Percentiles rank a stretch among this genome's conserved stretches.
Conservation (phyloP, 345 rosid genomes). For the Aquilaria yunnanensis region DNA sequence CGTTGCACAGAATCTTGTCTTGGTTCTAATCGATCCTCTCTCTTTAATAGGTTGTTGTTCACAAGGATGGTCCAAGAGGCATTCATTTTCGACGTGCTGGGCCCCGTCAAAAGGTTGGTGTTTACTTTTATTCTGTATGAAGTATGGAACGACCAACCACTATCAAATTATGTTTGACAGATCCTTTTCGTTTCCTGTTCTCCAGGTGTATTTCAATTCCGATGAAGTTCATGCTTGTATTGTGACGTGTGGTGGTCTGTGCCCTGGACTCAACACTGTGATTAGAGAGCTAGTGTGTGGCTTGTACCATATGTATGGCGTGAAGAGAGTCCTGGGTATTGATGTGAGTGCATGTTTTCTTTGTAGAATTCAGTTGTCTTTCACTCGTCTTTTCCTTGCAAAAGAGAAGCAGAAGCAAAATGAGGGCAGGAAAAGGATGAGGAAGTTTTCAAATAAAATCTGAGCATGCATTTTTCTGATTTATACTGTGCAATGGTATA, state of each 20-base stretch:
- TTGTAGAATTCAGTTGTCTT: no score
- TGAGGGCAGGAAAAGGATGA: neutral
- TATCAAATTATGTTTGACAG: no score
- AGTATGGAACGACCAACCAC: no score
- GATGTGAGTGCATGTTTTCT: conserved; percentile 43
- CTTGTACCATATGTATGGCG: conserved; percentile 79
- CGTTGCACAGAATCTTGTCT: neutral
- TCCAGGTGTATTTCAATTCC: conserved; percentile 58
- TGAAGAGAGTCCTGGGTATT: conserved; percentile 65
- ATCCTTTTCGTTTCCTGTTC: neutral
- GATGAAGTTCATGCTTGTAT: conserved; percentile 88
- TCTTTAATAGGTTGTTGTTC: conserved; percentile 41
- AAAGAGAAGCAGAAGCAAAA: no score
- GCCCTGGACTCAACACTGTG: conserved; percentile 91
- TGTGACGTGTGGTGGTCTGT: conserved; percentile 92
- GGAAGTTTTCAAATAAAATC: neutral
- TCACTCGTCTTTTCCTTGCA: neutral
- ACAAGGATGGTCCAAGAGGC: conserved; percentile 50
- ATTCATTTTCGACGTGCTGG: conserved; percentile 65
- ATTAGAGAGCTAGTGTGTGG: conserved; percentile 80
- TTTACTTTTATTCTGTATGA: neutral
- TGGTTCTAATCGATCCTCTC: neutral
- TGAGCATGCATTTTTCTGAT: neutral
- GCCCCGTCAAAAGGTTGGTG: conserved; percentile 56
- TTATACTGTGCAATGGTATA: neutral